phyloP scores from a whole-genome alignment of 495 filamentous ascomycete genomes.

The Beverwykella pulmonaria region DNA sequence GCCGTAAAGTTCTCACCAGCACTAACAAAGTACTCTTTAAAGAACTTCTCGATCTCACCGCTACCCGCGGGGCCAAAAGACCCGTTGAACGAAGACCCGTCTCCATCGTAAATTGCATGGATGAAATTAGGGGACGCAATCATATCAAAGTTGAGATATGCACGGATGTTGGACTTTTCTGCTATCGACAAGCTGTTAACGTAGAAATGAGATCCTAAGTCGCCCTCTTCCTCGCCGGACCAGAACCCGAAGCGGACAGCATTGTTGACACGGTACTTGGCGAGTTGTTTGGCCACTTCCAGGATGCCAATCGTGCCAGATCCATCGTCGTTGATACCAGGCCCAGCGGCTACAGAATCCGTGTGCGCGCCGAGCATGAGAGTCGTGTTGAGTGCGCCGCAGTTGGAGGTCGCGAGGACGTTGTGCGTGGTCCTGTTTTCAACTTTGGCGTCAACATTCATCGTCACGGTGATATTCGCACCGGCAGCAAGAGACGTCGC shows the following conservation, averaged over 20 bases:
- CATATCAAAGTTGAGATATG: conserved; percentile 82
- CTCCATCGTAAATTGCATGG: conserved; percentile 71
- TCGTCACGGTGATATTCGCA: conserved; percentile 22
- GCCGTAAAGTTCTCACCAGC: conserved; percentile 50
- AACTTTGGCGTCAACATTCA: conserved; percentile 47
- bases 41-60: conserved; percentile 63
- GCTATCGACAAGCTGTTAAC: conserved; percentile 52
- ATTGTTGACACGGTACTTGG: conserved; percentile 62
- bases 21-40: conserved; percentile 61
- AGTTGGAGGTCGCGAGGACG: conserved; percentile 68
- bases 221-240: conserved; percentile 67
- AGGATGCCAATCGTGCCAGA: conserved; percentile 66
- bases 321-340: conserved; percentile 72
- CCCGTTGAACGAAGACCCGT: conserved; percentile 63
- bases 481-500: conserved; percentile 49
- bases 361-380: conserved; percentile 67
- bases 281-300: conserved; percentile 62
- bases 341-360: conserved; percentile 66
- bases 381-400: conserved; percentile 65
- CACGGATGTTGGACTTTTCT: conserved; percentile 59
- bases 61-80: conserved; percentile 64
- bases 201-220: conserved; percentile 66
- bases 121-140: conserved; percentile 73
- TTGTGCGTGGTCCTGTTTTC: conserved; percentile 51
- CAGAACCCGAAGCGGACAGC: conserved; percentile 72